Evolutionary conservation across 148 eudicot species (phyloP).

Genomic region (Vaccinium darrowii): DNA sequence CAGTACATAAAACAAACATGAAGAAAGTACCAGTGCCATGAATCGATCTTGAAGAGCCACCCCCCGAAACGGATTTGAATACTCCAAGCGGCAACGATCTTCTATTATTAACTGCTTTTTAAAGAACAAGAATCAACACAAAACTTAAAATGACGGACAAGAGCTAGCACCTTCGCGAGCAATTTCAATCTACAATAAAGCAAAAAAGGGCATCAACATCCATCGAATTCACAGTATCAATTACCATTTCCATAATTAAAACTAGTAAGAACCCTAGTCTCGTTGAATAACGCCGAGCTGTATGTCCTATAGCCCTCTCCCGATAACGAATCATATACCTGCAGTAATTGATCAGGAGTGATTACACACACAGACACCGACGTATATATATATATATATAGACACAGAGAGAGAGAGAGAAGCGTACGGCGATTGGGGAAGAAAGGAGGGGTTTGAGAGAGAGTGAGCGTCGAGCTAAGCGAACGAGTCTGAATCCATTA

Average conservation of each 20-base stretch:
- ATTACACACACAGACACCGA: not conserved
- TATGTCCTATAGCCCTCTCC: slow-evolving; percentile 34
- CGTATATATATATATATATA: not conserved
- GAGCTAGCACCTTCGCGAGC: not conserved
- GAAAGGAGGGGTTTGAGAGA: not conserved
- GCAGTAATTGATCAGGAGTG: slow-evolving; percentile 10
- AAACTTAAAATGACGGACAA: not conserved
- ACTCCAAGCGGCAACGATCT: slow-evolving; percentile 33
- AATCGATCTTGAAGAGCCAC: slow-evolving; percentile 43
- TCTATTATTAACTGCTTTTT: slow-evolving; percentile 24
- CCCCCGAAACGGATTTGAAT: slow-evolving; percentile 29
- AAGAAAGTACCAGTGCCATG: slow-evolving; percentile 64
- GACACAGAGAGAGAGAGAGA: not conserved
- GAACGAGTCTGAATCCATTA: no score
- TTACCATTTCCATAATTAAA: slow-evolving; percentile 37
- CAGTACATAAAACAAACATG: not conserved
- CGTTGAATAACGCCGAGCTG: slow-evolving; percentile 30
- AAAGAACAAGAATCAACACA: slow-evolving; percentile 5
- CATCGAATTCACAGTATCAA: not conserved
- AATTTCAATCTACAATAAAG: no score
- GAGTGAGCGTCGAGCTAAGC: not conserved
- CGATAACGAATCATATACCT: slow-evolving; percentile 36
- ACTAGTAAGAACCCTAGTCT: slow-evolving; percentile 23
- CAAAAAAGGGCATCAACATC: not conserved
- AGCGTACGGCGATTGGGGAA: not conserved